These are phyloP conservation scores for Podila minutissima DNA, from an alignment of 192 early-diverging fungal species.

Conservation along the genomic window DNA sequence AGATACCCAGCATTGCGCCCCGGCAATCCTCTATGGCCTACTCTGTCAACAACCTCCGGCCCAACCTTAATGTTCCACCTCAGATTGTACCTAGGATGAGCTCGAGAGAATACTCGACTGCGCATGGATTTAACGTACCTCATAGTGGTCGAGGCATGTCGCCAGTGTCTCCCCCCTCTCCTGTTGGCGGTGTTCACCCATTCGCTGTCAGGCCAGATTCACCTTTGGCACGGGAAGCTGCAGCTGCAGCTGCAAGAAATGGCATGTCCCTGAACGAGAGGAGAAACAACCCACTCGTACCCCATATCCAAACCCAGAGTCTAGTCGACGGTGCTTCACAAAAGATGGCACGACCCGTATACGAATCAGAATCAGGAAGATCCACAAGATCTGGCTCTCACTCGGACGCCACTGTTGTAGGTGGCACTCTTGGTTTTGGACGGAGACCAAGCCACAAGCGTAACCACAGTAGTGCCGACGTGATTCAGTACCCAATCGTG, in stretches of 20 bases:
- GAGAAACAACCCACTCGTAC: conserved; percentile 40
- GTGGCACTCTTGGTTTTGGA: conserved; percentile 43
- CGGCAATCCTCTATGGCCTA: conserved; percentile 48
- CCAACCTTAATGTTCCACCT: conserved; percentile 41
- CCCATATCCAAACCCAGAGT: conserved; percentile 41
- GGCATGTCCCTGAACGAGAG: conserved; percentile 38
- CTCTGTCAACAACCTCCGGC: conserved; percentile 16
- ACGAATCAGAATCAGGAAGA: conserved; percentile 8
- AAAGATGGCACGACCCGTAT: conserved; percentile 2
- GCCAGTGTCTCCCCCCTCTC: conserved; percentile 41
- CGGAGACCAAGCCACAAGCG: conserved; percentile 39
- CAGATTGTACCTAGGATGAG: conserved; percentile 39
- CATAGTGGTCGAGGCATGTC: conserved; percentile 40
- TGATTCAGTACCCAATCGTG: conserved; percentile 29
- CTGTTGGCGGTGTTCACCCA: conserved; percentile 21
- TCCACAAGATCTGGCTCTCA: conserved; percentile 7
- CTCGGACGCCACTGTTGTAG: conserved; percentile 38
- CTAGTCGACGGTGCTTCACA: conserved; percentile 7
- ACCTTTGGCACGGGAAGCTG: background rate
- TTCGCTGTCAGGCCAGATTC: conserved; percentile 14
- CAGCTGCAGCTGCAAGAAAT: conserved; percentile 10
- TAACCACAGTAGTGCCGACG: conserved; percentile 49
- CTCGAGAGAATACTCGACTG: conserved; percentile 35
- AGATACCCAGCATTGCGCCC: conserved; percentile 37
- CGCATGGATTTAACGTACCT: conserved; percentile 44